These are phyloP conservation scores for Erodium maritimum DNA, from an alignment of 345 rosid species.

Conservation along the genomic window DNA sequence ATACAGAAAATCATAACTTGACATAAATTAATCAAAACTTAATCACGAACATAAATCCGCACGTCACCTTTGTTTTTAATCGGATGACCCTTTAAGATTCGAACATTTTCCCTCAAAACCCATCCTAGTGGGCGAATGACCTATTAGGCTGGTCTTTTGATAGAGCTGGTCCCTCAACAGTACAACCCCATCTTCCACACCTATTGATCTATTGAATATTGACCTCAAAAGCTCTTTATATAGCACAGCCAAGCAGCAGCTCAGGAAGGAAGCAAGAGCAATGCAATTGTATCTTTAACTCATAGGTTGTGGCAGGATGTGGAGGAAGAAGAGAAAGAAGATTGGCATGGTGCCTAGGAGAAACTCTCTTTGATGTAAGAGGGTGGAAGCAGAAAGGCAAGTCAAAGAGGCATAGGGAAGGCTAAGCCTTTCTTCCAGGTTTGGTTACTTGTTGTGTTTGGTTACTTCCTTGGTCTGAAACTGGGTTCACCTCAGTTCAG, in stretches of 20 bases:
- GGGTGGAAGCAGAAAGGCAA: conserved; percentile 8
- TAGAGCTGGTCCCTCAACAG: too few relatives aligned
- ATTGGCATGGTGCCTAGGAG: not conserved
- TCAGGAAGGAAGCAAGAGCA: conserved; percentile 1
- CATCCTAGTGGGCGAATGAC: too few relatives aligned
- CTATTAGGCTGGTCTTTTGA: too few relatives aligned
- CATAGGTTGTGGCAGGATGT: not conserved
- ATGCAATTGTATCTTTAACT: conserved; percentile 5
- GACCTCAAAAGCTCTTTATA: conserved; percentile 5
- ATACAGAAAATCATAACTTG: too few relatives aligned
- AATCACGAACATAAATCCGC: too few relatives aligned
- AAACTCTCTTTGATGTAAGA: not conserved
- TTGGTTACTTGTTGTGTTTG: conserved; percentile 1
- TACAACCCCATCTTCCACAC: too few relatives aligned
- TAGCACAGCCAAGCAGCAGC: too few relatives aligned
- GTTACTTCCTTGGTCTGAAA: not conserved
- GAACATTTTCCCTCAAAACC: too few relatives aligned
- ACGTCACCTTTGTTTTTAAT: too few relatives aligned
- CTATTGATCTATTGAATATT: too few relatives aligned
- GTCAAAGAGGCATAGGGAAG: conserved; percentile 19
- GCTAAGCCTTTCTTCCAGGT: conserved; percentile 17
- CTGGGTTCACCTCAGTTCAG: not conserved
- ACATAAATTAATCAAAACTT: too few relatives aligned
- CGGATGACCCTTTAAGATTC: too few relatives aligned
- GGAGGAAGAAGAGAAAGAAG: conserved; percentile 9